These are phyloP conservation scores for Elaeis oleifera DNA, from an alignment of 202 grass and related monocot species.

Conservation along the genomic window DNA sequence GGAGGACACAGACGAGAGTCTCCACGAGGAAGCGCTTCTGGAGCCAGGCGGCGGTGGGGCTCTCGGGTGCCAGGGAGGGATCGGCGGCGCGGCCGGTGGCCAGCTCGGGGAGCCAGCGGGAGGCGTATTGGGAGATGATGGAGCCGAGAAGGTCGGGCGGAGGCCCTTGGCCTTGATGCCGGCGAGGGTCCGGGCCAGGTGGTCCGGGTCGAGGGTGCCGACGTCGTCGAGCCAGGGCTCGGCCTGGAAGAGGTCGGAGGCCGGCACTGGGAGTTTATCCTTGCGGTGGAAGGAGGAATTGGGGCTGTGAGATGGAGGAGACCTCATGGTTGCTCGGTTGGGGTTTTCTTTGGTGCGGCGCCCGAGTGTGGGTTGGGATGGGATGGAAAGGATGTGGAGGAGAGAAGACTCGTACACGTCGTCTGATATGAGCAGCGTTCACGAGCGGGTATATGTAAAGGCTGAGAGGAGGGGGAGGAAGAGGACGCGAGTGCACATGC, in stretches of 20 bases:
- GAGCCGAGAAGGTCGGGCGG: constrained; percentile 57
- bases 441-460: no score
- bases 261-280: no score
- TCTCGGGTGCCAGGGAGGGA: constrained; percentile 36
- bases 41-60: constrained; percentile 78
- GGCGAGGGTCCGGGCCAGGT: constrained; percentile 61
- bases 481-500: no score
- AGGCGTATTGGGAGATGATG: constrained; percentile 74
- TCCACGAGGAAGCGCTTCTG: constrained; percentile 75
- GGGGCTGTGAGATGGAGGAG: no score
- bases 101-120: constrained; percentile 84
- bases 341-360: no score
- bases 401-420: no score
- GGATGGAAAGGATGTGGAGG: no score
- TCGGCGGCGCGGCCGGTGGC: constrained; percentile 26
- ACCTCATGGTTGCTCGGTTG: no score
- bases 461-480: no score
- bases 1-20: constrained; percentile 68
- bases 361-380: no score
- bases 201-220: constrained; percentile 63
- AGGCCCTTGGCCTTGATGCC: constrained; percentile 51
- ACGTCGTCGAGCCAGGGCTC: constrained; percentile 44
- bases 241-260: background rate
- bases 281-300: no score
- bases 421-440: no score